Base-by-base conservation (phyloP, 805 yeast genomes). In the Sugiyamaella mastotermitis region DNA sequence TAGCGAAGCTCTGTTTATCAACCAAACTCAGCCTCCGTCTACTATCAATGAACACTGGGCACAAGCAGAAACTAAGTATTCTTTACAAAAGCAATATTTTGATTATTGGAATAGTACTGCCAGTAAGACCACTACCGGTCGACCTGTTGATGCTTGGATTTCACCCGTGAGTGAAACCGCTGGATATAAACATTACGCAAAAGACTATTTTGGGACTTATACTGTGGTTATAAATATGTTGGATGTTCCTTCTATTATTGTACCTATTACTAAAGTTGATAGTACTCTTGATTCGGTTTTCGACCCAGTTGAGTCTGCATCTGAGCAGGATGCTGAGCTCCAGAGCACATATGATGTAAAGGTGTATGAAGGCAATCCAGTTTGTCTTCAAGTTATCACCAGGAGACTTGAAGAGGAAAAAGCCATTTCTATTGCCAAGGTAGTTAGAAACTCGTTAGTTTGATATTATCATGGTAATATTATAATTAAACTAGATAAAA, bases 331-430 rank as follows among this genome's bases (percentile, higher is more conserved):
- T 22, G 16, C 24, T 17, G 15, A 26, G 17, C 27, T 28, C 13
- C 21, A 37, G 19, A 27, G 34, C 9, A 26, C 64, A 29, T 76
- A 75, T 56, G 63, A 71, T 38, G 68, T 76, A 4, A 71, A 68
- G 36, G 56, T 65, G 29, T 61, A 55, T 37, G 60, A 66, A 40
- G 76, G 74, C 2, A 73, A 72, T 50, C 80, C 83, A 0, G 74
- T 78, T 3, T 62, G 69, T 3, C 47, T 77, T 7, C 85, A 79
- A 52, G 46, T 79, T 14, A 66, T 74, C 14, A 70, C 78, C 20
- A 63, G 71, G 40, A 64, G 78, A 38, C 70, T 69, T 40, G 70
- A 76, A 41, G 86, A 79, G 49, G 85, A 79, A 49, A 71, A 72
- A 49, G 69, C 69, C 3, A 53, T 76, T 23, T 64, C 30, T n/a